Evolutionary conservation across 352 stramenopile genomes (phyloP), one percentile per base, ranked within the genome.

Genomic region (Phytophthora lateralis): DNA sequence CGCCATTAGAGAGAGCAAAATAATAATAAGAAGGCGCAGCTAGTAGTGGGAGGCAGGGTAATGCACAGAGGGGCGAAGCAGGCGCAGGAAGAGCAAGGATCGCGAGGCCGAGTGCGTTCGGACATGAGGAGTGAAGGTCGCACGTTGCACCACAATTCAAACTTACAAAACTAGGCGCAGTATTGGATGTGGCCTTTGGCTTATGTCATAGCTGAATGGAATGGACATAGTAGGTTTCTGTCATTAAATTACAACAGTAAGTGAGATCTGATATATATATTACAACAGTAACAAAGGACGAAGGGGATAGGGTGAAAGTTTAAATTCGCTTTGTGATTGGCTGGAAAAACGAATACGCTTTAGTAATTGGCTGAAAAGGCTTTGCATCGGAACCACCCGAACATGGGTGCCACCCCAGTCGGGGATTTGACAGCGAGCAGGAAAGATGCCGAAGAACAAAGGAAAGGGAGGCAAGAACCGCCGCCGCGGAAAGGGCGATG

Each of bases 381-480:
- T 9, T 46, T 14, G 24, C 32, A 12, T 64, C 9, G 50, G 49
- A 63, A 69, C 67, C 67, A 75, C 63, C 45, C 59, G 60, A 66
- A 62, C 30, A 69, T 57, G 6, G 42, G 15, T 42, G 47, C 48
- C 48, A 65, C 34, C 26, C 59, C 60, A 76, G 50, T 76, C 21
- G 48, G 17, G 34, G 59, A 73, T 75, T 71, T 63, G 47, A 60
- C 42, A 53, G 32, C 32, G 26, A 32, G 34, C 9, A 48, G 34
- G 42, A 35, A 74, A 69, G 50, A 91, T 93, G 85, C 85, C 85
- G 64, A 95, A 95, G 78, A 91, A 93, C 80, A 95, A 95, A 72
- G 97, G 97, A 80, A 99, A 99, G 76, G 97, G 97, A 75, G 97
- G 97, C 81, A 99, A 99, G 82, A 99, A 98, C 80, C 89, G 96